Evolutionary conservation across 306 rosid genomes (phyloP), one percentile per base, ranked within the genome.

Genomic region (Ormosia emarginata): DNA sequence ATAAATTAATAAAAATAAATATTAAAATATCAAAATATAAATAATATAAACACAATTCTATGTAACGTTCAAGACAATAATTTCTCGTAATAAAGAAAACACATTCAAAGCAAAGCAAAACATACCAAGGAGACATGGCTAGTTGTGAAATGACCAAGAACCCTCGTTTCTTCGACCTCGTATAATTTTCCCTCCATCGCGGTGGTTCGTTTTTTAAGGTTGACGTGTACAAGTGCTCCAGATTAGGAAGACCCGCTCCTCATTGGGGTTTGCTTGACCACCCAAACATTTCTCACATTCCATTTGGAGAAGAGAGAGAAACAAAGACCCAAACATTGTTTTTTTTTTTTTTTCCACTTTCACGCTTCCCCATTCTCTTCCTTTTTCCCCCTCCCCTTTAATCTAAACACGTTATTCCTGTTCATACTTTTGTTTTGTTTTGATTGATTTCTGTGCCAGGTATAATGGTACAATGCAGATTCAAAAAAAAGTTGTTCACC

Each of bases 231-330:
- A 85, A 59, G 78, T 84, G 82, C 84, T 29, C 79, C 85, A 82
- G 34, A 79, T 83, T 81, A 83, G 89, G 47, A 89, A 85, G 91
- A 82, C 92, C 83, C 95, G 94, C 71, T 87, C 89, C 50, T 44
- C 40, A 15, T 65, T 33, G 56, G 58, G 65, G 18, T 44, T 84
- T 67, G 84, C 75, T 86, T 79, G 46, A 67, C 67, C 82, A 47
- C 78, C 77, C 73, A 79, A 80, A 77, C 88, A 78, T 72, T 84
- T 81, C 86, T 89, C 89, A 43, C 87, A 81, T 83, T 83, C 86
- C 85, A 79, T 87, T 75, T 80, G 78, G 55, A 80, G 79, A 77
- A 59, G 82, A 75, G 14, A 83, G 84, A 80, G 79, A 65, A 17
- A 53, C 59, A 81, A 30, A 84, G 40, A 74, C 29, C 34, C 57